Conservation (phyloP, 1,284 basidiomycete genomes). For the Marasmius fiardii region DNA sequence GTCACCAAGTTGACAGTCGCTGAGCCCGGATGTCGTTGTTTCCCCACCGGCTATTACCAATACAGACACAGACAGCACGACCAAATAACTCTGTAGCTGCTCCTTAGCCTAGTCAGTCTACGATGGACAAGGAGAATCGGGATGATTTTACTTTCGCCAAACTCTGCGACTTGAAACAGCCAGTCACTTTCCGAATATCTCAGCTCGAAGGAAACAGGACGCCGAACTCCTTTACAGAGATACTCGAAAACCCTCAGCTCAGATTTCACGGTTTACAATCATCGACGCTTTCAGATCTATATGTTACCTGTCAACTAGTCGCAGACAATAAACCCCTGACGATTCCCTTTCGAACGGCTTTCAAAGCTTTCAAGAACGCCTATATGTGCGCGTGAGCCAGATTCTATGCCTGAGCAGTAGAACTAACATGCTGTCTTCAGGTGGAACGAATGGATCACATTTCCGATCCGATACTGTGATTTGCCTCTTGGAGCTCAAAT, state of each 20-base stretch:
- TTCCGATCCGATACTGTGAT: constrained; percentile 91
- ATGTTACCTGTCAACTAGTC: constrained; percentile 87
- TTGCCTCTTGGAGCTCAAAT: constrained; percentile 86
- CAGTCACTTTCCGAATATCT: constrained; percentile 88
- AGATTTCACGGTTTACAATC: constrained; percentile 78
- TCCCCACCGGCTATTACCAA: background rate
- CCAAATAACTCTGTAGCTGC: background rate
- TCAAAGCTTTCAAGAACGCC: constrained; percentile 85
- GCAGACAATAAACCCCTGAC: constrained; percentile 93
- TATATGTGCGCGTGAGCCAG: constrained; percentile 57
- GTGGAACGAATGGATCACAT: constrained; percentile 93
- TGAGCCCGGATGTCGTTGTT: background rate
- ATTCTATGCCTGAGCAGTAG: background rate
- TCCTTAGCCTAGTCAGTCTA: background rate
- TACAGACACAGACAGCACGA: background rate
- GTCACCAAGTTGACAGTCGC: constrained; percentile 5
- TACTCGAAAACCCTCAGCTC: constrained; percentile 76
- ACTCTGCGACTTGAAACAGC: constrained; percentile 82
- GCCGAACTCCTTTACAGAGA: constrained; percentile 67
- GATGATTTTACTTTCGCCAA: constrained; percentile 90
- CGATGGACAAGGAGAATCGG: constrained; percentile 66
- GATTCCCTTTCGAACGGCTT: constrained; percentile 86
- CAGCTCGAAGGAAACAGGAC: constrained; percentile 79
- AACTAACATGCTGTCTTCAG: constrained; percentile 35
- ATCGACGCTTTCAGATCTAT: constrained; percentile 84